These are phyloP conservation scores for Hypomontagnella submonticulosa DNA, from an alignment of 495 filamentous ascomycete genomes.

Conservation along the genomic window DNA sequence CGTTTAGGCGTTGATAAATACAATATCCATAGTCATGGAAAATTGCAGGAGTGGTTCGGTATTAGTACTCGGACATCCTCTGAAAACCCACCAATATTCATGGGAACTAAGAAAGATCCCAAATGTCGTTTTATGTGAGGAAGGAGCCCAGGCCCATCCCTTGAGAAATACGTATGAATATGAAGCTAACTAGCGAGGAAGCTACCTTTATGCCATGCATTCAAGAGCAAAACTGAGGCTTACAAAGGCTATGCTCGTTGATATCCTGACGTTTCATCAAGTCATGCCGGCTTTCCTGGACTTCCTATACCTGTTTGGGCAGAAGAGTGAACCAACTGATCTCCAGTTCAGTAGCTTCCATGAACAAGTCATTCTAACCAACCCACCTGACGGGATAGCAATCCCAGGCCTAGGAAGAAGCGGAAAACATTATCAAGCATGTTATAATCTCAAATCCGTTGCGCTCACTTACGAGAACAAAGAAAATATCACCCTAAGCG, in stretches of 20 bases:
- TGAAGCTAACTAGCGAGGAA: not conserved
- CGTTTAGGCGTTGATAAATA: constrained; percentile 10
- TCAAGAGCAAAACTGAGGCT: constrained; percentile 38
- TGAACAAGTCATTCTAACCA: constrained; percentile 43
- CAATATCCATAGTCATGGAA: constrained; percentile 10
- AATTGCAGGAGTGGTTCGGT: constrained; percentile 14
- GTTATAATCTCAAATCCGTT: constrained; percentile 56
- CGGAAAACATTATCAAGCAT: constrained; percentile 52
- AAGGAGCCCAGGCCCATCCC: too few relatives aligned
- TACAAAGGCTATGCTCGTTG: constrained; percentile 47
- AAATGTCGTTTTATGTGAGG: constrained; percentile 25
- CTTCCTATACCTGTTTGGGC: constrained; percentile 55
- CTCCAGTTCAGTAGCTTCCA: constrained; percentile 41
- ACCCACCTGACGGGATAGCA: constrained; percentile 39
- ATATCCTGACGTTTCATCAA: constrained; percentile 57
- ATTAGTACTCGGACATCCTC: not conserved
- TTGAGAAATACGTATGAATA: not conserved
- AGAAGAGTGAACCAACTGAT: constrained; percentile 28
- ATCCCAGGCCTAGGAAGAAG: constrained; percentile 49
- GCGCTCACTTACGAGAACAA: constrained; percentile 18
- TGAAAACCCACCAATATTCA: not conserved
- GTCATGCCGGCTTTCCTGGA: constrained; percentile 59
- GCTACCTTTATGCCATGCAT: constrained; percentile 10
- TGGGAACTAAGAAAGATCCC: constrained; percentile 2
- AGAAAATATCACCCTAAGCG: constrained; percentile 14